Conservation (phyloP, 495 filamentous ascomycete species). For the Penicillium arizonense region DNA sequence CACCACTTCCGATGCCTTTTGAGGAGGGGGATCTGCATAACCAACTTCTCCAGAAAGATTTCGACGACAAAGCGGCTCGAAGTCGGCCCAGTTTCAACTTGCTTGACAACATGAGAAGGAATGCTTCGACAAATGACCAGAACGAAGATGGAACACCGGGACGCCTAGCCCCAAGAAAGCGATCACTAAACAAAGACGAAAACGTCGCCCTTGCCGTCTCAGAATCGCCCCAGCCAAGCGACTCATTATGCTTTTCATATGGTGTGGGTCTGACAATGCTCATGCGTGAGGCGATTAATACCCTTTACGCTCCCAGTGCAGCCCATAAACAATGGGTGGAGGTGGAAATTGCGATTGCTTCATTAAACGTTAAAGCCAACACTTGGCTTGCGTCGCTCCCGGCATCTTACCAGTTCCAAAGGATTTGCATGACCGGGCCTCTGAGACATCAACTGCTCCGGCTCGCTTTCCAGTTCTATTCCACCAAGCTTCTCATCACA, state of each 20-base stretch:
- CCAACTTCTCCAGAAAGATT: not conserved
- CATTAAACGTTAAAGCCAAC: constrained; percentile 42
- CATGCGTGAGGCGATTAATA: constrained; percentile 44
- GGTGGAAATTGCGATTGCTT: constrained; percentile 48
- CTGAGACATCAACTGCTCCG: constrained; percentile 26
- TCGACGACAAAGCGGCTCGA: not conserved
- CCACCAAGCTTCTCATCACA: constrained; percentile 52
- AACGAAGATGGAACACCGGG: too few relatives aligned
- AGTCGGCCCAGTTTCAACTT: not conserved
- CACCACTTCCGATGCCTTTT: constrained; percentile 48
- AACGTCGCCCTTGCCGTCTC: not conserved
- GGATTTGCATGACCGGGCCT: constrained; percentile 11
- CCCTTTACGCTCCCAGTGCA: constrained; percentile 53
- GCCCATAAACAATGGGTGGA: constrained; percentile 48
- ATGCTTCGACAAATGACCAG: too few relatives aligned
- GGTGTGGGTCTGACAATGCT: constrained; percentile 43
- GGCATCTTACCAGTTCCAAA: constrained; percentile 38
- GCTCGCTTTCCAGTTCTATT: constrained; percentile 52
- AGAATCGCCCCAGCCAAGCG: constrained; percentile 20
- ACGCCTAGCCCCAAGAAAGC: not conserved
- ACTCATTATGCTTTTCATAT: constrained; percentile 44
- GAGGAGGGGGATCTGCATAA: constrained; percentile 44
- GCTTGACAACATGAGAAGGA: too few relatives aligned
- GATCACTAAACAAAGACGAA: not conserved
- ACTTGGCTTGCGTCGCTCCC: constrained; percentile 52